Conservation (phyloP, 371 early-diverging fungal genomes). For the Mortierella sp. region DNA sequence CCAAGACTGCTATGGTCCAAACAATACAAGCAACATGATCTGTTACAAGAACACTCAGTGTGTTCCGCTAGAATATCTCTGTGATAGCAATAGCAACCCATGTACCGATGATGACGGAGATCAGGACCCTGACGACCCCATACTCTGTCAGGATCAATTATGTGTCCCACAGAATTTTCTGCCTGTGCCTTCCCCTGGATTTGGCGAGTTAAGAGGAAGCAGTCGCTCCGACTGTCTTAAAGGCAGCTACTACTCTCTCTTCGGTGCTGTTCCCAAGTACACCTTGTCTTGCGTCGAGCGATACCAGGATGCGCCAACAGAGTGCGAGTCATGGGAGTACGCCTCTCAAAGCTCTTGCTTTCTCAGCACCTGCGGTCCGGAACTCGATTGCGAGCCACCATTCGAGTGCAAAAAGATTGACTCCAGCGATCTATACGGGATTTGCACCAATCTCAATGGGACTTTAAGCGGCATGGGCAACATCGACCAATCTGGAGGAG, state of each 20-base stretch:
- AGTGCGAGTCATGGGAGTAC: constrained; percentile 33
- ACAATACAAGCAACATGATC: constrained; percentile 16
- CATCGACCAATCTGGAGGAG: neutral
- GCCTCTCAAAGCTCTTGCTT: constrained; percentile 27
- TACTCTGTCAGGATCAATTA: constrained; percentile 14
- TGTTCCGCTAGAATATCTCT: constrained; percentile 17
- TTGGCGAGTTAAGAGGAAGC: constrained; percentile 15
- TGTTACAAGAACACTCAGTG: constrained; percentile 44
- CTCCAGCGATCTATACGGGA: constrained; percentile 3
- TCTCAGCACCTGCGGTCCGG: constrained; percentile 24
- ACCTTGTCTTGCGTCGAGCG: constrained; percentile 27
- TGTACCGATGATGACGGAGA: constrained; percentile 18
- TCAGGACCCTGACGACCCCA: constrained; percentile 18
- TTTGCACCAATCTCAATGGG: constrained; percentile 18
- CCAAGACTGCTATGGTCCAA: constrained; percentile 12
- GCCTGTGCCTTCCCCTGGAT: constrained; percentile 19
- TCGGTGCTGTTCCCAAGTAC: constrained; percentile 21
- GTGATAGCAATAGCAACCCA: constrained; percentile 5
- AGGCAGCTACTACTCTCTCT: constrained; percentile 29
- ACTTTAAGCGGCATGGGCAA: neutral
- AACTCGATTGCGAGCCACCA: constrained; percentile 17
- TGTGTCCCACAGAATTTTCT: constrained; percentile 19
- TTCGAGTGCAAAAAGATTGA: constrained; percentile 9
- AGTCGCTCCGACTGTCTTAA: constrained; percentile 4
- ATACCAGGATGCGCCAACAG: neutral